Percentiles rank a stretch among this genome's conserved stretches.
Conservation (phyloP, 306 rosid species). For the Medicago arabica region DNA sequence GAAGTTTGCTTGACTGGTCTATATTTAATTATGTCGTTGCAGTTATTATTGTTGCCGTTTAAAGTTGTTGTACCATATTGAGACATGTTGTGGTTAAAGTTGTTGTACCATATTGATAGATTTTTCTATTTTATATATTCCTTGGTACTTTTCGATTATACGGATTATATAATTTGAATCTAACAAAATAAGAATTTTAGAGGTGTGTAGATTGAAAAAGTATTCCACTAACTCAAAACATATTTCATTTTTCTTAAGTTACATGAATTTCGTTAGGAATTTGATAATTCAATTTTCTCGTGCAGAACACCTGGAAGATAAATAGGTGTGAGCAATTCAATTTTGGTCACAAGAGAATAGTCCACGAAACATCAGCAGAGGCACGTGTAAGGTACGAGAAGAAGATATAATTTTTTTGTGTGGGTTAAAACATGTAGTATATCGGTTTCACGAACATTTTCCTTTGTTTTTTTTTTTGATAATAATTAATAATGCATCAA, state of each 20-base stretch:
- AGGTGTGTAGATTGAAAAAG: too few relatives aligned
- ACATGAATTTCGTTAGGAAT: neutral
- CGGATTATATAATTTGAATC: too few relatives aligned
- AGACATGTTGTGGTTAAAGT: too few relatives aligned
- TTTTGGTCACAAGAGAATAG: neutral
- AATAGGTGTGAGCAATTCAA: neutral
- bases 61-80: too few relatives aligned
- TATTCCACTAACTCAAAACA: too few relatives aligned
- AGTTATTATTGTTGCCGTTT: too few relatives aligned
- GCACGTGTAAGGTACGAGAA: slow-evolving; percentile 2
- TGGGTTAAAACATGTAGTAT: neutral
- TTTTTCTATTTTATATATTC: too few relatives aligned
- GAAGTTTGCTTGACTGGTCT: too few relatives aligned
- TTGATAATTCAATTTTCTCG: neutral
- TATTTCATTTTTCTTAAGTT: neutral
- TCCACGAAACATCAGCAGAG: neutral
- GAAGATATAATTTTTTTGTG: neutral
- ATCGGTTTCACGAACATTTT: neutral
- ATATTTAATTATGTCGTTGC: too few relatives aligned
- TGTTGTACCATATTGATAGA: too few relatives aligned
- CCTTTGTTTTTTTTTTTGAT: neutral
- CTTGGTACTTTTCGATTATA: too few relatives aligned
- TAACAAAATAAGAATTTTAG: too few relatives aligned
- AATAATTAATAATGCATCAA: neutral
- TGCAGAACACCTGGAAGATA: neutral